Evolutionary conservation across 257 asterid species (phyloP).

Genomic region (Ajuga chamaepitys): DNA sequence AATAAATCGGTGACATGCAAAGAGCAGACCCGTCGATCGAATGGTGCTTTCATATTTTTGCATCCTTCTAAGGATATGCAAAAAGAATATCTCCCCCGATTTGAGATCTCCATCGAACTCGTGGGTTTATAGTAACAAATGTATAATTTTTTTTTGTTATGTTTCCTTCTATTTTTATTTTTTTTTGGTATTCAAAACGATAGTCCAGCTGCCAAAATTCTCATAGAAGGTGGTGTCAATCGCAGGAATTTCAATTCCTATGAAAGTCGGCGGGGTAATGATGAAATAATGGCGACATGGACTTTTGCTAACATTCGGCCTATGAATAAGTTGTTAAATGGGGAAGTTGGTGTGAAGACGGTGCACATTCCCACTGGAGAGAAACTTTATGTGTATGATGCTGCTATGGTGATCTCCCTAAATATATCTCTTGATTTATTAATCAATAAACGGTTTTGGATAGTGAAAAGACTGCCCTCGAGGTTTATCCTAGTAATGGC

Average conservation of each 20-base stretch:
- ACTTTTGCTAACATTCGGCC: constrained; percentile 92
- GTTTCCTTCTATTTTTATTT: no score
- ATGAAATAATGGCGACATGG: constrained; percentile 94
- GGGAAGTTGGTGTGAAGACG: constrained; percentile 91
- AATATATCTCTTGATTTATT: background rate
- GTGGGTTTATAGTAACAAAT: no score
- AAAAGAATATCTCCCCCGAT: no score
- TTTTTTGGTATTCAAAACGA: constrained; percentile 87
- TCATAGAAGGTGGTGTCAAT: constrained; percentile 69
- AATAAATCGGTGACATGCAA: no score
- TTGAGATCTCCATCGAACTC: no score
- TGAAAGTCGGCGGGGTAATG: constrained; percentile 98
- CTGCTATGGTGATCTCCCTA: constrained; percentile 63
- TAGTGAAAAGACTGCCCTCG: no score
- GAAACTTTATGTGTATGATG: constrained; percentile 68
- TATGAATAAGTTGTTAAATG: constrained; percentile 82
- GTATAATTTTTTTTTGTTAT: no score
- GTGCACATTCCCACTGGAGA: constrained; percentile 87
- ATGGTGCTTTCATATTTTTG: no score
- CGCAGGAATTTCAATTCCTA: constrained; percentile 85
- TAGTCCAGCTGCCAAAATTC: constrained; percentile 87
- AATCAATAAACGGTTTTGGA: no score
- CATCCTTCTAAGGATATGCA: no score
- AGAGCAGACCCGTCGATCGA: no score
- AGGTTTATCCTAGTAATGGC: no score